Evolutionary conservation across 202 grass and related monocot species (phyloP), one percentile per base, ranked within the genome.

Genomic region (Brachypodium distachyon): DNA sequence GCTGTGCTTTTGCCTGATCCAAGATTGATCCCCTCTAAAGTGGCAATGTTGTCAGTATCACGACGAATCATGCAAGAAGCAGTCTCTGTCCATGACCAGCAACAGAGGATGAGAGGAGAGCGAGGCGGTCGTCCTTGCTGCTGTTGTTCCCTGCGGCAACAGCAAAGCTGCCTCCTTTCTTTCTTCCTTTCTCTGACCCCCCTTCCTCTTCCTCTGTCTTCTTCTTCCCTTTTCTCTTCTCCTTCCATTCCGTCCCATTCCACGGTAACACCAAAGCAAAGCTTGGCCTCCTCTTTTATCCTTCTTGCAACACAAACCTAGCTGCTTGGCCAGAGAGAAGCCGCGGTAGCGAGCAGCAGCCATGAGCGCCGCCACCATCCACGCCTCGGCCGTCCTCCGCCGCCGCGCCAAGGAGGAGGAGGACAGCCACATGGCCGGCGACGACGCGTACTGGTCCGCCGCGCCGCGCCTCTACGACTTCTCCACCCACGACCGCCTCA

Each of bases 391-490:
- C 26, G 42, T 69, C 17, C 66, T 69, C 26, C 66, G 66, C 42
- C 66, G 66, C 66, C 66, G 66, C 66, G 66, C 42, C 66, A 69
- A 47, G 0, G 66, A 41, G 23, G 26, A 69, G 23, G 66, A 69
- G 41, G 60, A 9, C 17, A 3, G 18, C 1, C 1, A 17, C 41
- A n/a, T n/a, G n/a, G 61, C 40, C 21, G 11, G 14, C 61, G 61
- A 41, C 61, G 66, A 49, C 66, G 66, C 66, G 0, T 69, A 69
- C 66, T 69, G 66, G 66, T 41, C 66, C 16, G 46, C 66, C 42
- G 42, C 66, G 42, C 66, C 66, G 9, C 66, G 66, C 66, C 66
- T 69, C 42, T 69, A 69, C 66, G 66, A 69, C 66, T 69, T 69
- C 66, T 69, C 66, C 66, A 48, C 47, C 42, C 42, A 69, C 66